Evolutionary conservation across 805 yeast genomes (phyloP), one percentile per base, ranked within the genome.

Genomic region (Cyberlindnera samutprakarnensis): DNA sequence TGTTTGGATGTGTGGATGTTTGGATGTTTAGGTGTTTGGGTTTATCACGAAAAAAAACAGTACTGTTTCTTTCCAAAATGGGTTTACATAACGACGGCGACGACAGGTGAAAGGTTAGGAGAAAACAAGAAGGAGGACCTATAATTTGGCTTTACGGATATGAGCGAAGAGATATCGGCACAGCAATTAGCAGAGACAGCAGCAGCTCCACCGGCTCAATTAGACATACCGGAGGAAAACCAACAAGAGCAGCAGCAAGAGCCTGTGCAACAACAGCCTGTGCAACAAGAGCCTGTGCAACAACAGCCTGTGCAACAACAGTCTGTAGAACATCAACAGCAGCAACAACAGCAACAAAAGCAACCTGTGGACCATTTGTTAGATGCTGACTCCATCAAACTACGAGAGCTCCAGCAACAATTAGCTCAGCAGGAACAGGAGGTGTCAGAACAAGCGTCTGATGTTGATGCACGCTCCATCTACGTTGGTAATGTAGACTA

Each of bases 401-500:
- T 81, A 24, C 63, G 78, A 35, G 78, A 72, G 42, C 58, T 79
- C 49, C 82, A 79, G 39, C 66, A 59, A 13, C 64, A 64, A 26
- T 48, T 68, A 11, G 66, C 64, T 24, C 55, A 56, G 32, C 69
- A 66, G 28, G 58, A 61, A 27, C 60, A 56, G 17, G 64, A 47
- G 33, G 56, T 53, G 40, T 52, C 46, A 39, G 78, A 58, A 50
- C 66, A 67, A 44, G 73, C 70, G 47, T 72, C 70, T 43, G 87
- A 78, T 34, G 68, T 77, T n/a, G 95, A 85, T 52, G 65, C 80
- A 4, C 70, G 87, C 40, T 77, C 87, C 4, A 66, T 86, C 15
- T 86, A 76, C 56, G 87, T 85, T 16, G 94, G 94, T 4, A 83
- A 81, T 46, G 92, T 86, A 17, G 95, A 85, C 50, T 84, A 79